Evolutionary conservation across 164 flowering plant species (phyloP).

Genomic region (Vitis vinifera): ASM3070453v1 NC_081818.1:22715001-22715500

Average conservation of each 20-base stretch:
- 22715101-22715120: not conserved
- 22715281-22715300: conserved; percentile 44
- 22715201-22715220: too few relatives aligned
- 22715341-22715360: not conserved
- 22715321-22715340: not conserved
- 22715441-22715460: not conserved
- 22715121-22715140: not conserved
- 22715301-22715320: conserved; percentile 30
- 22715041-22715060: not conserved
- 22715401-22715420: conserved; percentile 53
- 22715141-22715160: not conserved
- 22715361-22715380: conserved; percentile 9
- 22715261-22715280: conserved; percentile 27
- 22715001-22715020: not conserved
- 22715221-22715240: conserved; percentile 23
- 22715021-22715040: conserved; percentile 13
- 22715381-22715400: conserved; percentile 47
- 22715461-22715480: too few relatives aligned
- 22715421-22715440: conserved; percentile 49
- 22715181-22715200: conserved; percentile 2
- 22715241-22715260: conserved; percentile 21
- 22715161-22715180: conserved; percentile 16
- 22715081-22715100: not conserved
- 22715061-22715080: not conserved
- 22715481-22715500: too few relatives aligned